These are phyloP conservation scores for Pseudogymnoascus sp. DNA, from an alignment of 2,329 filamentous ascomycete genomes.

Conservation along the genomic window DNA sequence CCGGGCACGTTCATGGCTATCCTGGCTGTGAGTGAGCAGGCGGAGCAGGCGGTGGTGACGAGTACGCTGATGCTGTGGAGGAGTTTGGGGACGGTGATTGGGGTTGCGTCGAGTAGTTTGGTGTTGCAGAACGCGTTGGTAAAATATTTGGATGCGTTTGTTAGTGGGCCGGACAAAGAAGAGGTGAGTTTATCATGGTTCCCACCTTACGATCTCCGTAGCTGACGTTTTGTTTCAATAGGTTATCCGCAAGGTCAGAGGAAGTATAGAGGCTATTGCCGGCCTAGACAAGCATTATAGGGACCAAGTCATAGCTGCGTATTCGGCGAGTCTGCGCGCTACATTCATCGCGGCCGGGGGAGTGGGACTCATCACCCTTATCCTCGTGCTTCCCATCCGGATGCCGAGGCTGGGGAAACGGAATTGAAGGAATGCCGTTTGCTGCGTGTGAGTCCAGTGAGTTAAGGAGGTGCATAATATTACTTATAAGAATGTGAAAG, in stretches of 20 bases:
- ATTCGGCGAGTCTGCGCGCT: slow-evolving; percentile 41
- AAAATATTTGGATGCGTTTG: slow-evolving; percentile 48
- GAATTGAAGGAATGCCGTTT: slow-evolving; percentile 25
- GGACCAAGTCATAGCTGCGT: slow-evolving; percentile 48
- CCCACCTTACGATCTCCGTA: too few relatives aligned
- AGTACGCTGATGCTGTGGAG: slow-evolving; percentile 65
- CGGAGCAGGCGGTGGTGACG: slow-evolving; percentile 60
- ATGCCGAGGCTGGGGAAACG: slow-evolving; percentile 44
- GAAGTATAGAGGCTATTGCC: slow-evolving; percentile 47
- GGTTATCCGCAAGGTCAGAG: slow-evolving; percentile 44
- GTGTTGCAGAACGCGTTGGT: slow-evolving; percentile 65
- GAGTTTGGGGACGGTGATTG: slow-evolving; percentile 62
- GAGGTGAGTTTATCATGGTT: slow-evolving; percentile 29
- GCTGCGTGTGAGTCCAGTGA: neutral
- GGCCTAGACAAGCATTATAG: slow-evolving; percentile 37
- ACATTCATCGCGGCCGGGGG: slow-evolving; percentile 36
- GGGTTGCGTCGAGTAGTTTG: slow-evolving; percentile 63
- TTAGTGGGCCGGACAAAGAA: slow-evolving; percentile 51
- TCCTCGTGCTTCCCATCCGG: slow-evolving; percentile 43
- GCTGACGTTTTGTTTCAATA: too few relatives aligned
- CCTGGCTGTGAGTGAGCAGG: slow-evolving; percentile 49
- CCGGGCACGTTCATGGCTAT: slow-evolving; percentile 56
- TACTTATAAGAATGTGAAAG: neutral
- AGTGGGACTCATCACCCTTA: slow-evolving; percentile 41
- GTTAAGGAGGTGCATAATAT: neutral